phyloP scores from a whole-genome alignment of 495 filamentous ascomycete species.

The Podospora appendiculata region DNA sequence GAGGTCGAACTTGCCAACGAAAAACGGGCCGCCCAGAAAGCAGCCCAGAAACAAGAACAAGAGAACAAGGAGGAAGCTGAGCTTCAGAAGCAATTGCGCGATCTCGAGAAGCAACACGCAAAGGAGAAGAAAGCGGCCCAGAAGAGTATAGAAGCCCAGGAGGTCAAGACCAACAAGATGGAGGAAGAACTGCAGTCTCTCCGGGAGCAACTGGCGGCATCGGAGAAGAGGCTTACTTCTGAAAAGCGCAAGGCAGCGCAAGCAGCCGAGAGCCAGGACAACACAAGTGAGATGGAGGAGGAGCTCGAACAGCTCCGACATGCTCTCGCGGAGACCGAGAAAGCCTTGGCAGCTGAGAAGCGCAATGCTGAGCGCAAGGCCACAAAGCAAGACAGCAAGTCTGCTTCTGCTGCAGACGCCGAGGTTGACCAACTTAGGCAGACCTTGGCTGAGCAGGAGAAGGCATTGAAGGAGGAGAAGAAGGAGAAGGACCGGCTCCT shows the following conservation, averaged over 20 bases:
- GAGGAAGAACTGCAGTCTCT: conserved; percentile 28
- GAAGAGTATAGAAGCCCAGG: conserved; percentile 22
- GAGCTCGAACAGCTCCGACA: conserved; percentile 29
- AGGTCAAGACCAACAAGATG: conserved; percentile 22
- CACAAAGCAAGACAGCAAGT: conserved; percentile 27
- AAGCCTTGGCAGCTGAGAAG: conserved; percentile 32
- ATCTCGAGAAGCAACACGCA: conserved; percentile 42
- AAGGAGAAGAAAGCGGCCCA: conserved; percentile 37
- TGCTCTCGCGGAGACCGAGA: conserved; percentile 47
- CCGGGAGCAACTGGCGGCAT: conserved; percentile 13
- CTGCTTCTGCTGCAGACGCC: conserved; percentile 12
- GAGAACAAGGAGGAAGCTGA: conserved; percentile 35
- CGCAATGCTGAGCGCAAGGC: conserved; percentile 46
- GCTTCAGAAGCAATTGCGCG: conserved; percentile 36
- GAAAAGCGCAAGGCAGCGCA: conserved; percentile 30
- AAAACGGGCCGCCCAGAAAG: conserved; percentile 58
- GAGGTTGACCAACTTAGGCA: conserved; percentile 31
- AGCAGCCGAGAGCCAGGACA: conserved; percentile 19
- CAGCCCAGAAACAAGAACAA: conserved; percentile 41
- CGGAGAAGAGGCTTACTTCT: conserved; percentile 19
- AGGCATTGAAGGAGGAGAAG: conserved; percentile 33
- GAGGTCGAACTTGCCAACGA: conserved; percentile 77
- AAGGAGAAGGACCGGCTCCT: conserved; percentile 32
- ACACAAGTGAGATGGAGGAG: conserved; percentile 24
- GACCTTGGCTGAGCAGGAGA: conserved; percentile 25